Evolutionary conservation across 2,329 filamentous ascomycete genomes (phyloP), one percentile per base, ranked within the genome.

Genomic region (Dactylonectria estremocensis): DNA sequence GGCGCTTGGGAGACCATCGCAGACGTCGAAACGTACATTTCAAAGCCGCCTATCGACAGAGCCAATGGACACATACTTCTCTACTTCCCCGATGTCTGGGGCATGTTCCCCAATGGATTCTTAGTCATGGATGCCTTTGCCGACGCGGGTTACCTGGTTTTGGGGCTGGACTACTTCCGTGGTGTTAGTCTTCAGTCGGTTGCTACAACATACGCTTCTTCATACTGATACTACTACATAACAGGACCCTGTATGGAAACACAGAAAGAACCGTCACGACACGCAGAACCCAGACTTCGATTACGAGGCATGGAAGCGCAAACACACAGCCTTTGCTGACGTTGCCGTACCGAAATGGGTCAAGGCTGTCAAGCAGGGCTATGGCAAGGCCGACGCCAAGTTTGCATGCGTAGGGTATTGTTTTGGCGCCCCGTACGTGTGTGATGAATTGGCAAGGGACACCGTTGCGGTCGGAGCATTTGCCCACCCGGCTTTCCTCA

Each of bases 401-500:
- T 40, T 7, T 16, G 35, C 35, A 40, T 40, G 35, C 14, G 35
- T 40, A 5, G 35, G 35, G 10, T 40, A 40, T 11, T 40, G 35
- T 40, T 40, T 40, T 9, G 35, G 35, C 11, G 35, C 35, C 10
- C 35, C 35, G 5, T 40, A 40, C 35, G 35, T 40, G 3, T 82
- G 81, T 61, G 64, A 83, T 46, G 73, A 82, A 67, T 75, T 87
- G 2, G 80, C 83, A 0, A 71, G 69, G 6, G 77, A 79, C 14
- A 74, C 68, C 0, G 80, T 83, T 6, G 73, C 76, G 2, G 85
- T 78, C 1, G 86, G 86, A 1, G 86, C 85, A 0, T 85, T 88
- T 73, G 86, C 84, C 0, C 85, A 88, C 68, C 86, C 86, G 1
- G 82, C 85, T 0, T 83, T 84, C 66, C 69, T 88, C 50, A 85